These are phyloP conservation scores for Backusella tuberculispora DNA, from an alignment of 192 early-diverging fungal genomes.

Conservation along the genomic window DNA sequence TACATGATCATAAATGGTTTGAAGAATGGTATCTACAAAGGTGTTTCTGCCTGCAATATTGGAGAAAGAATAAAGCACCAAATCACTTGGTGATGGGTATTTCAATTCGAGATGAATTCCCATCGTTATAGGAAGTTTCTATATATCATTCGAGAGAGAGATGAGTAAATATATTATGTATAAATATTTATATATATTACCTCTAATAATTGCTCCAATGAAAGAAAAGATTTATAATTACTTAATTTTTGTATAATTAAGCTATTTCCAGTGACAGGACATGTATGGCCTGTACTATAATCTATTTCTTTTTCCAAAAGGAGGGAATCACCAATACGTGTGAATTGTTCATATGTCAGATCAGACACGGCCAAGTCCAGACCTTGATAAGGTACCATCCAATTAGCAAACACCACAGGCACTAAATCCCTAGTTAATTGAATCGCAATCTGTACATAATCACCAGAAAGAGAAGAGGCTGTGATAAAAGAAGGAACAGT, in stretches of 20 bases:
- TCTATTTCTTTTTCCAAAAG: neutral
- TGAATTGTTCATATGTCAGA: conserved; percentile 56
- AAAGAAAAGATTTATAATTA: conserved; percentile 48
- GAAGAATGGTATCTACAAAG: conserved; percentile 88
- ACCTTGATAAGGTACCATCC: conserved; percentile 64
- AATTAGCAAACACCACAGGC: conserved; percentile 84
- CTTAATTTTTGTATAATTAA: conserved; percentile 25
- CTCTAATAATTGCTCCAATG: conserved; percentile 76
- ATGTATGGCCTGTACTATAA: conserved; percentile 13
- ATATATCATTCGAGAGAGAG: neutral
- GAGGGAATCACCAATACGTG: neutral
- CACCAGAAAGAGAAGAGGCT: conserved; percentile 87
- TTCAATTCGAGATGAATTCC: conserved; percentile 89
- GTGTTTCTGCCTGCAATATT: conserved; percentile 76
- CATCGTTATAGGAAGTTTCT: conserved; percentile 69
- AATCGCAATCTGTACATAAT: conserved; percentile 88
- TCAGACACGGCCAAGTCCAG: conserved; percentile 60
- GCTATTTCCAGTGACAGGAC: conserved; percentile 37
- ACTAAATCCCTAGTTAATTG: conserved; percentile 88
- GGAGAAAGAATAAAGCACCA: conserved; percentile 50
- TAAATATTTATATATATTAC: conserved; percentile 45
- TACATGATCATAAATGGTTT: conserved; percentile 82
- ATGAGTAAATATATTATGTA: conserved; percentile 19
- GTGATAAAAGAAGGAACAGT: conserved; percentile 75
- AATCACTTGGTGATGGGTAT: conserved; percentile 79